phyloP scores from a whole-genome alignment of 2,329 filamentous ascomycete genomes.

The Alternaria sp. region DNA sequence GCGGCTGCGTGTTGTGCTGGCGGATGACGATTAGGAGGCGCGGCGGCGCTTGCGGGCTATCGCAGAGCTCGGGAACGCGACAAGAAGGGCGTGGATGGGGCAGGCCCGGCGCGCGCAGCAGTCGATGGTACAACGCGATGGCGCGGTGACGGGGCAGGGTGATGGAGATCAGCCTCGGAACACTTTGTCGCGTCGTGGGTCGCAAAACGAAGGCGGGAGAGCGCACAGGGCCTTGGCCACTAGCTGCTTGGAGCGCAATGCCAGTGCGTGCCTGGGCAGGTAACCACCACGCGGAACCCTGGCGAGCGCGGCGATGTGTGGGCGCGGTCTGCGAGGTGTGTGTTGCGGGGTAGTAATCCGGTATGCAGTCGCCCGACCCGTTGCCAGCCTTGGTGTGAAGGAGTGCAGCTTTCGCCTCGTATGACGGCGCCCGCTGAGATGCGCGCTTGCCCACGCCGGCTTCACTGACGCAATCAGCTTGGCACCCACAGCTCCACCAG shows the following conservation, averaged over 20 bases:
- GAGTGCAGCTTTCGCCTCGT: conserved; percentile 9
- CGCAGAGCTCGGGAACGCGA: conserved; percentile 12
- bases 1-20: conserved; percentile 18
- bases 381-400: conserved; percentile 1
- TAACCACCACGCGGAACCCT: conserved; percentile 14
- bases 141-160: conserved; percentile 18
- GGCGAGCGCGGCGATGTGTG: not conserved
- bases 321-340: not conserved
- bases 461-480: conserved; percentile 13
- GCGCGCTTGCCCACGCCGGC: not conserved
- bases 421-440: conserved; percentile 1
- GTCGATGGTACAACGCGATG: conserved; percentile 6
- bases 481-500: not conserved
- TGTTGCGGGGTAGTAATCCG: conserved; percentile 3
- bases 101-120: conserved; percentile 10
- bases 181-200: conserved; percentile 27
- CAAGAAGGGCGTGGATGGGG: not conserved
- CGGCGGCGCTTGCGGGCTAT: conserved; percentile 14
- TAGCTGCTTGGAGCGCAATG: conserved; percentile 6
- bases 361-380: conserved; percentile 1
- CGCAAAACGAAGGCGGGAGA: conserved; percentile 18
- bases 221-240: conserved; percentile 15
- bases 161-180: conserved; percentile 29
- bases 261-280: conserved; percentile 5
- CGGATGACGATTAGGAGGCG: conserved; percentile 25